phyloP scores from a whole-genome alignment of 495 filamentous ascomycete genomes.

The Neurospora sp. region DNA sequence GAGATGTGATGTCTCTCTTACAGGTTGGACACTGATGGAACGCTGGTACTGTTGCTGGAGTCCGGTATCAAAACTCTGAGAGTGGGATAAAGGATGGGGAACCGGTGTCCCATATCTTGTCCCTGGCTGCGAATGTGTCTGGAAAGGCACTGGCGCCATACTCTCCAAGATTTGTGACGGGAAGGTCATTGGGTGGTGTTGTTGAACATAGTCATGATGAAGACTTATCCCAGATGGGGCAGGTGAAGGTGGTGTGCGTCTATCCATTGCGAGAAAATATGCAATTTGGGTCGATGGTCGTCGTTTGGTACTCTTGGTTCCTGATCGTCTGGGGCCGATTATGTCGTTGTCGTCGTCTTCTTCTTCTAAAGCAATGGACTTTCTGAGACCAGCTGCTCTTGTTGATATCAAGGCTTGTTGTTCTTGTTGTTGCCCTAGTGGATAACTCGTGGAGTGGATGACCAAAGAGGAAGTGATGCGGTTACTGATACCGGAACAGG shows the following conservation, averaged over 20 bases:
- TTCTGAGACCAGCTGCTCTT: background rate
- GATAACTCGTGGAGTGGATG: background rate
- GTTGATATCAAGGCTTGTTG: background rate
- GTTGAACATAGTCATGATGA: constrained; percentile 37
- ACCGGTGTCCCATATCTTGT: constrained; percentile 33
- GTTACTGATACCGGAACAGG: background rate
- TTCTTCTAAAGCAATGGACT: background rate
- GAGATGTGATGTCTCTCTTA: constrained; percentile 1
- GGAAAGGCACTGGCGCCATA: constrained; percentile 10
- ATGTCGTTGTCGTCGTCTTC: background rate
- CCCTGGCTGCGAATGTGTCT: constrained; percentile 29
- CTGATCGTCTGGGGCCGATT: background rate
- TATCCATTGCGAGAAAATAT: constrained; percentile 24
- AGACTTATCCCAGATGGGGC: constrained; percentile 30
- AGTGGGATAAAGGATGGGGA: constrained; percentile 16
- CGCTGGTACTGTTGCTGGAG: constrained; percentile 20
- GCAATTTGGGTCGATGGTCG: background rate
- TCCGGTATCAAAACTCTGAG: constrained; percentile 6
- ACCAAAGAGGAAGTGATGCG: background rate
- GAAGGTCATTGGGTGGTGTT: constrained; percentile 34
- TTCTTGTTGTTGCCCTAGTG: background rate
- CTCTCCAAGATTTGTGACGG: constrained; percentile 11
- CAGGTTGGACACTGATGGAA: constrained; percentile 11
- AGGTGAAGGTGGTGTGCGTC: constrained; percentile 30
- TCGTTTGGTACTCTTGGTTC: background rate